These are phyloP conservation scores for Aspergillus costaricaensis DNA, from an alignment of 2,329 filamentous ascomycete genomes.

Conservation along the genomic window DNA sequence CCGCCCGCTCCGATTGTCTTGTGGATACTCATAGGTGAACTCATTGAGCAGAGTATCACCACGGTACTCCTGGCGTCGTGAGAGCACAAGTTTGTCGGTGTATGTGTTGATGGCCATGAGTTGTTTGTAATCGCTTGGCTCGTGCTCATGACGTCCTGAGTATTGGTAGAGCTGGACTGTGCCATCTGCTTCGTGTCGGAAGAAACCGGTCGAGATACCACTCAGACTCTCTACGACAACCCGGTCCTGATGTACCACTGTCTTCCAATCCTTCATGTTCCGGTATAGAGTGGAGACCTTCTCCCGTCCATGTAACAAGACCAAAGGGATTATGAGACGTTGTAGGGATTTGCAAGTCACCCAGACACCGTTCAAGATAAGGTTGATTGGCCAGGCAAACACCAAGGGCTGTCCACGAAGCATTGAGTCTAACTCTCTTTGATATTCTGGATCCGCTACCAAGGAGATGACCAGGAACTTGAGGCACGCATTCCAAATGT, in stretches of 20 bases:
- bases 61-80: constrained; percentile 47
- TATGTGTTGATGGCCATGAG: constrained; percentile 52
- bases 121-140: constrained; percentile 44
- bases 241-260: constrained; percentile 45
- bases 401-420: constrained; percentile 36
- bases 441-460: constrained; percentile 54
- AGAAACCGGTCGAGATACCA: constrained; percentile 52
- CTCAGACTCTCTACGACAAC: constrained; percentile 49
- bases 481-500: constrained; percentile 24
- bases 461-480: constrained; percentile 54
- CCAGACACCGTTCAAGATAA: constrained; percentile 50
- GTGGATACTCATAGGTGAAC: constrained; percentile 49
- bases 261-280: constrained; percentile 43
- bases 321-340: constrained; percentile 46
- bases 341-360: constrained; percentile 48
- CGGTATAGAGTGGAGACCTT: constrained; percentile 36
- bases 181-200: constrained; percentile 37
- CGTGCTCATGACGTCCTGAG: constrained; percentile 43
- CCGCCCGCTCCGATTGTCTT: background rate
- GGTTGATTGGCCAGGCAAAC: constrained; percentile 38
- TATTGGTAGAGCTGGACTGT: constrained; percentile 42
- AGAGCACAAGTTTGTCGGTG: constrained; percentile 47
- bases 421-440: constrained; percentile 51
- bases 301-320: constrained; percentile 51
- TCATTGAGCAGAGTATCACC: constrained; percentile 45